A percentile compares a stretch with the other conserved stretches of the same genome.
phyloP scores from a whole-genome alignment of 805 yeast species.

The Saccharomycopsis sp. region DNA sequence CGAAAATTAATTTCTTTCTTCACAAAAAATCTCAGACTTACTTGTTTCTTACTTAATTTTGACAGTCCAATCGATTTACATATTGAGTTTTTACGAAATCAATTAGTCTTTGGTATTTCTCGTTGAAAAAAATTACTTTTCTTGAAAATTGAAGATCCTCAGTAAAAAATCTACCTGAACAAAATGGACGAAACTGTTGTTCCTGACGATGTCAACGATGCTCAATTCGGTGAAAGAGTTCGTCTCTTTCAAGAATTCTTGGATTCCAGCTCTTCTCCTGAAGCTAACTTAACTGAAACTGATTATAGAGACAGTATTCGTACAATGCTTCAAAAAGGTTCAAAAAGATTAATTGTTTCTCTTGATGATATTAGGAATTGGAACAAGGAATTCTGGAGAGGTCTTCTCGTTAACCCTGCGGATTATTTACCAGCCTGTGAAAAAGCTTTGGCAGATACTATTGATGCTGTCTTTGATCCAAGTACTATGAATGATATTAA shows the following conservation, averaged over 20 bases:
- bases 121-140: too few relatives aligned
- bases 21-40: too few relatives aligned
- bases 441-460: conserved; percentile 72
- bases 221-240: conserved; percentile 67
- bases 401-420: conserved; percentile 66
- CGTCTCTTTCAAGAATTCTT: conserved; percentile 84
- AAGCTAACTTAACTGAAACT: conserved; percentile 38
- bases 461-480: conserved; percentile 61
- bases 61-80: too few relatives aligned
- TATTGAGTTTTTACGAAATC: too few relatives aligned
- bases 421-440: conserved; percentile 86
- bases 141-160: too few relatives aligned
- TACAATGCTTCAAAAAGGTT: conserved; percentile 58
- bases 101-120: background rate
- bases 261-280: conserved; percentile 24
- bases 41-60: too few relatives aligned
- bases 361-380: conserved; percentile 84
- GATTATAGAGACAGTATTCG: conserved; percentile 63
- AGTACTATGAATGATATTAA: conserved; percentile 40
- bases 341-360: conserved; percentile 58
- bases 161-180: conserved; percentile 1
- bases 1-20: too few relatives aligned
- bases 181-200: background rate
- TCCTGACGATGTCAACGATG: conserved; percentile 27
- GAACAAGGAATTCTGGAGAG: conserved; percentile 67